phyloP scores from a whole-genome alignment of 768 basidiomycete genomes.

The Cystoderma amianthinum region DNA sequence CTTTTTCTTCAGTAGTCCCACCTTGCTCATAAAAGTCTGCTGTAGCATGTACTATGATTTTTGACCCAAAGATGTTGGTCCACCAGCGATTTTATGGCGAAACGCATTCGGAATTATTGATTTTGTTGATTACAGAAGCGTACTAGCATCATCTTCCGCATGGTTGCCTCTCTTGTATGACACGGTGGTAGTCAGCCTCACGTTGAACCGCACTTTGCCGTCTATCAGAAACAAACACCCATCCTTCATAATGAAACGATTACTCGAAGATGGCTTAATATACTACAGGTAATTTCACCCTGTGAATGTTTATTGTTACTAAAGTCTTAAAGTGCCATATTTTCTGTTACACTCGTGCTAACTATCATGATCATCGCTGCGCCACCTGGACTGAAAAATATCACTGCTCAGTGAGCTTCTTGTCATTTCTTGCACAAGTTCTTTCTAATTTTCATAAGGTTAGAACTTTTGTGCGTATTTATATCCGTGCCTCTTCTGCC shows the following conservation, averaged over 20 bases:
- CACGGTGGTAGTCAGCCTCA: conserved; percentile 32
- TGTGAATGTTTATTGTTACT: neutral
- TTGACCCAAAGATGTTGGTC: conserved; percentile 27
- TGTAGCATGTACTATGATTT: conserved; percentile 36
- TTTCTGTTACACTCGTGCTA: conserved; percentile 33
- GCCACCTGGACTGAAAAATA: conserved; percentile 37
- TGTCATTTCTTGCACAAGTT: neutral
- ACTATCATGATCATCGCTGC: conserved; percentile 39
- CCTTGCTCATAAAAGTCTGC: conserved; percentile 3
- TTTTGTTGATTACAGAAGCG: conserved; percentile 20
- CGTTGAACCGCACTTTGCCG: conserved; percentile 29
- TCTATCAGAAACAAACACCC: conserved; percentile 22
- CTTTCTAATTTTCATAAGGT: too few species aligned
- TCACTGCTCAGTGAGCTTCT: conserved; percentile 33
- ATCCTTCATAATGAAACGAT: conserved; percentile 29
- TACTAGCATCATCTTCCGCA: conserved; percentile 36
- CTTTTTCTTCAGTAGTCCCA: too few species aligned
- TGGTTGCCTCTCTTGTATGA: conserved; percentile 46
- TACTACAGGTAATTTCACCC: conserved; percentile 31
- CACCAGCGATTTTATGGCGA: neutral
- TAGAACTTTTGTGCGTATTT: too few species aligned
- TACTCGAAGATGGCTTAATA: conserved; percentile 38
- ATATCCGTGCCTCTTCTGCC: too few species aligned
- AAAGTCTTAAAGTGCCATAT: conserved; percentile 30
- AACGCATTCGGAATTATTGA: neutral